Conservation (phyloP, 2,329 filamentous ascomycete genomes). For the Endoconidiophora polonica region DNA sequence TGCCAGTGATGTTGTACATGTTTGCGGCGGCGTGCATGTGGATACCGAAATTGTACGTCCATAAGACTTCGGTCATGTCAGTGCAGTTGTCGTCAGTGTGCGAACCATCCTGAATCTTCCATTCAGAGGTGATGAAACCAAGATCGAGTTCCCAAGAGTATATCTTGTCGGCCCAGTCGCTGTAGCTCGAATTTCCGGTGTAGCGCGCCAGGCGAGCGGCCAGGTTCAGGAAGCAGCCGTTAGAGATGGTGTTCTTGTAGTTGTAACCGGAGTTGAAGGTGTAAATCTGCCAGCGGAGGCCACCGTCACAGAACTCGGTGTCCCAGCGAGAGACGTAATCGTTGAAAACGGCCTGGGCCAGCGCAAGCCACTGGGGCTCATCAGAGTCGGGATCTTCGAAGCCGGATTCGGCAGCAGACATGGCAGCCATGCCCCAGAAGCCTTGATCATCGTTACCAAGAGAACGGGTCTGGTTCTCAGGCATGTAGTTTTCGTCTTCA, state of each 20-base stretch:
- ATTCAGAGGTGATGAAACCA: constrained; percentile 39
- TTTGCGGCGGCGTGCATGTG: constrained; percentile 45
- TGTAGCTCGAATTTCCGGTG: constrained; percentile 64
- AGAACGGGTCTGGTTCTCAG: constrained; percentile 43
- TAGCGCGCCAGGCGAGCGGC: constrained; percentile 58
- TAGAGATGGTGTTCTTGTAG: constrained; percentile 53
- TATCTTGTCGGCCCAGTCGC: constrained; percentile 53
- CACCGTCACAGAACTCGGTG: constrained; percentile 45
- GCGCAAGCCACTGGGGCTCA: constrained; percentile 57
- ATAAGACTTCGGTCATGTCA: constrained; percentile 36
- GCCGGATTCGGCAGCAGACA: constrained; percentile 60
- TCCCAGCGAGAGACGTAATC: constrained; percentile 60
- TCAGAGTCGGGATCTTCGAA: constrained; percentile 50
- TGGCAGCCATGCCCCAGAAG: constrained; percentile 73
- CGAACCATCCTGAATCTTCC: constrained; percentile 36
- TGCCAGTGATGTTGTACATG: constrained; percentile 44
- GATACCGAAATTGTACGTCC: constrained; percentile 54
- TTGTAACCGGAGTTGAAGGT: constrained; percentile 55
- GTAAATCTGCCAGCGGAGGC: constrained; percentile 76
- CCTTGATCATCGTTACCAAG: constrained; percentile 61
- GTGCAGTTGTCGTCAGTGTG: constrained; percentile 25
- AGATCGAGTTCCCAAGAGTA: constrained; percentile 47
- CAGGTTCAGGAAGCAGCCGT: constrained; percentile 54
- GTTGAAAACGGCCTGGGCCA: constrained; percentile 68
- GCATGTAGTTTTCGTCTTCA: constrained; percentile 46